Percentiles rank a stretch among this genome's conserved stretches.
phyloP scores from a whole-genome alignment of 2,329 filamentous ascomycete species.

The Davidsoniella neocaledoniae region DNA sequence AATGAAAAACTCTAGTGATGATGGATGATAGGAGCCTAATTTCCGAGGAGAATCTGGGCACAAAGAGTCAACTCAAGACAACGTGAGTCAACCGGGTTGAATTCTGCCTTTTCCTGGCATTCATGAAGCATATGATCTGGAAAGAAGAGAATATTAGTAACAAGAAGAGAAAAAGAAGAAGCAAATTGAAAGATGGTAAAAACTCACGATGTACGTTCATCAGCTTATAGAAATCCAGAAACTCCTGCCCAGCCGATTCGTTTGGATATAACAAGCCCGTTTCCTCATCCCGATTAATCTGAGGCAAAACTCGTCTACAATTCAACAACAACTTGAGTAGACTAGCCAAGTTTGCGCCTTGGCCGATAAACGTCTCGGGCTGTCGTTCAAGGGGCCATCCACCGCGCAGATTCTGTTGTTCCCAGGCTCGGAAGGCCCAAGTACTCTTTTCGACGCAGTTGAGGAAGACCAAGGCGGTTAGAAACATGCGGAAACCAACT shows the following conservation, averaged over 20 bases:
- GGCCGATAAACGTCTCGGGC: slow-evolving; percentile 38
- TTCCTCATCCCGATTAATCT: slow-evolving; percentile 29
- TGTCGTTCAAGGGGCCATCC: slow-evolving; percentile 44
- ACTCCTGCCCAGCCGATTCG: slow-evolving; percentile 28
- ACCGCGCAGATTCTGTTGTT: slow-evolving; percentile 40
- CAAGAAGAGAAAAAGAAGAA: not conserved
- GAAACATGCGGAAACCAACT: slow-evolving; percentile 43
- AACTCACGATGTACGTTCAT: slow-evolving; percentile 41
- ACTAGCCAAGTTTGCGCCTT: slow-evolving; percentile 41
- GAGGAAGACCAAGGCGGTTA: slow-evolving; percentile 44
- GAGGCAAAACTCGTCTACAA: slow-evolving; percentile 43
- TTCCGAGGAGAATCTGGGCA: slow-evolving; percentile 27
- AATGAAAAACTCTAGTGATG: not conserved
- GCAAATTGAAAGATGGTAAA: not conserved
- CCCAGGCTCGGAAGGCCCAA: slow-evolving; percentile 53
- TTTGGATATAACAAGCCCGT: slow-evolving; percentile 28
- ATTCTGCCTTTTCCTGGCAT: slow-evolving; percentile 34
- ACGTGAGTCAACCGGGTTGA: slow-evolving; percentile 31
- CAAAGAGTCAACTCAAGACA: slow-evolving; percentile 35
- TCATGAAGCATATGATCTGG: slow-evolving; percentile 20
- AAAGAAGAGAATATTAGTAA: not conserved
- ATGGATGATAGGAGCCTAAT: not conserved
- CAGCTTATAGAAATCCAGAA: slow-evolving; percentile 36
- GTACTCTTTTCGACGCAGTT: slow-evolving; percentile 52
- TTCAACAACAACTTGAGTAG: slow-evolving; percentile 43